Percentiles rank a stretch among this genome's conserved stretches.
Conservation (phyloP, 805 yeast species). For the Priceomyces medius region DNA sequence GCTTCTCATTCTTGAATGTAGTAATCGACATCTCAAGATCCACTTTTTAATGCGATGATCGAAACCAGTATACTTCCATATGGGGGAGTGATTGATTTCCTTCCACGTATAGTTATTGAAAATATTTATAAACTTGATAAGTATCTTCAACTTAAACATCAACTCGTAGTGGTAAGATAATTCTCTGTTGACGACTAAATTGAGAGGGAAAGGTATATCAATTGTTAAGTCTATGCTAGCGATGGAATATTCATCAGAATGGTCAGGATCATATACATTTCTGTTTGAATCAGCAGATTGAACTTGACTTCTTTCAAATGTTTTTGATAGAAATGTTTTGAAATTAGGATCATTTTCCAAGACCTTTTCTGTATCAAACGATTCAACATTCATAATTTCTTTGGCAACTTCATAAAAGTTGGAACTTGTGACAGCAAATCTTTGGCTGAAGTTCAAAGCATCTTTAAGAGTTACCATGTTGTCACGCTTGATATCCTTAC, state of each 20-base stretch:
- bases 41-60: constrained; percentile 47
- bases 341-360: constrained; percentile 43
- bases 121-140: constrained; percentile 61
- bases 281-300: constrained; percentile 11
- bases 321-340: constrained; percentile 43
- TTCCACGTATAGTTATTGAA: constrained; percentile 68
- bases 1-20: constrained; percentile 58
- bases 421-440: constrained; percentile 42
- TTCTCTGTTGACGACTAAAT: constrained; percentile 68
- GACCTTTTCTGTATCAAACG: constrained; percentile 54
- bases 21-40: constrained; percentile 52
- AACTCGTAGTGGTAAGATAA: constrained; percentile 76
- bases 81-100: constrained; percentile 59
- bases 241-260: constrained; percentile 41
- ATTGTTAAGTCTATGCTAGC: constrained; percentile 56
- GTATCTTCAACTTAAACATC: constrained; percentile 66
- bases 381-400: constrained; percentile 52
- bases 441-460: constrained; percentile 17
- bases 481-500: background rate
- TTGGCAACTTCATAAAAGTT: constrained; percentile 45
- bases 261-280: constrained; percentile 20
- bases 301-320: constrained; percentile 27
- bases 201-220: constrained; percentile 83
- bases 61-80: constrained; percentile 60
- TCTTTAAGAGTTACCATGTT: constrained; percentile 4